Evolutionary conservation across 2,329 filamentous ascomycete species (phyloP), one percentile per base, ranked within the genome.

Genomic region (Fusarium sp.): DNA sequence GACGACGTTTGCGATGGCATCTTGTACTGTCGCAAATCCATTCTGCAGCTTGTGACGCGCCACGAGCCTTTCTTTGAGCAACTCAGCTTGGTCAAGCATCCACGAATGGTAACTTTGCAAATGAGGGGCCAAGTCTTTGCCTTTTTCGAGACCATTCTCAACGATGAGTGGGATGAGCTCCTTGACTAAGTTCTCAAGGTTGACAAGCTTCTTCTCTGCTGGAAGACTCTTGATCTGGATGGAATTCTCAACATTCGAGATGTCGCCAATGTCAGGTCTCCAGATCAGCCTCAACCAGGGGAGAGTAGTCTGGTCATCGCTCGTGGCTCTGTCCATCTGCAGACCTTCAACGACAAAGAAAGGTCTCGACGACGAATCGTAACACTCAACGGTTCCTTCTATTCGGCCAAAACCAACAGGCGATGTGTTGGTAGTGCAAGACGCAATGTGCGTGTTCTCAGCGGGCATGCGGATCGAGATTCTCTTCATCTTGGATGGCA

Each of bases 261-360:
- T 77, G 56, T 77, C 75, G 18, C 75, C 75, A 18, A 77, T 77
- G 50, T 77, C 75, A 64, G 75, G 75, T 34, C 59, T 74, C 75
- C 75, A 77, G 9, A 43, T 58, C 4, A 77, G 73, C 11, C 75
- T 73, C 66, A 77, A 20, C 75, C 75, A 77, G 2, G 75, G 75
- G 6, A 77, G 75, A 9, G 73, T 74, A 41, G 68, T 61, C 14
- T 76, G 73, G 23, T 76, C 64, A 57, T 72, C 71, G 10, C 73
- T 50, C 6, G 68, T 76, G 1, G 75, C 75, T 37, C 75, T 76
- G 41, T 77, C 75, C 75, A 77, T 77, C 37, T 77, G 75, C 0
- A 77, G 66, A 20, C 75, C 75, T 13, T 77, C 64, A 4, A 77
- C 75, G 3, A 72, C 71, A 13, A 77, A 77, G 66, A 77, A 77